These are phyloP conservation scores for Botrytis cinerea DNA, from an alignment of 2,329 filamentous ascomycete genomes.

Conservation along the genomic window DNA sequence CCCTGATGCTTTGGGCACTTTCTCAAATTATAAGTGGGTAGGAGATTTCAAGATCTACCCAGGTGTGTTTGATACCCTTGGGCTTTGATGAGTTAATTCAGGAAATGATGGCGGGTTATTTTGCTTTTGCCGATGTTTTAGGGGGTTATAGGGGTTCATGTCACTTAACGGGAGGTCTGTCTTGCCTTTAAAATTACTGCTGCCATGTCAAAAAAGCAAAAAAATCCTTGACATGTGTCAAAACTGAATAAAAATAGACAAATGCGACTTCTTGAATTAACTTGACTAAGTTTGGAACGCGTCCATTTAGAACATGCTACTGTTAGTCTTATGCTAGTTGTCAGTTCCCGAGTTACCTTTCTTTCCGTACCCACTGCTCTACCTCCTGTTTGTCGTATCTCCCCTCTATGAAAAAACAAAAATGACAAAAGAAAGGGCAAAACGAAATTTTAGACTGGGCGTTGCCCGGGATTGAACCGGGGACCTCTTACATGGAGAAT, in stretches of 20 bases:
- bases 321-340: not conserved
- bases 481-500: conserved; percentile 23
- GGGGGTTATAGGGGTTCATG: not conserved
- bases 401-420: too few species aligned
- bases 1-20: conserved; percentile 9
- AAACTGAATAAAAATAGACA: not conserved
- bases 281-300: not conserved
- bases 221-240: not conserved
- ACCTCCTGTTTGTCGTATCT: not conserved
- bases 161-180: not conserved
- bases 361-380: not conserved
- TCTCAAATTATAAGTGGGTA: conserved; percentile 22
- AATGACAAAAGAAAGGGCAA: not conserved
- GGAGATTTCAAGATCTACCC: conserved; percentile 19
- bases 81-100: not conserved
- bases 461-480: conserved; percentile 25
- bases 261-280: not conserved
- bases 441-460: accelerated
- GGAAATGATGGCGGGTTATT: not conserved
- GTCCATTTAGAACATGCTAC: not conserved
- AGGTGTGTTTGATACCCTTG: not conserved
- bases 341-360: not conserved
- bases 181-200: not conserved
- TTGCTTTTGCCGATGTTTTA: not conserved
- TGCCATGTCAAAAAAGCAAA: not conserved